phyloP scores from a whole-genome alignment of 2,329 filamentous ascomycete genomes.

The Neofusicoccum parvum region DNA sequence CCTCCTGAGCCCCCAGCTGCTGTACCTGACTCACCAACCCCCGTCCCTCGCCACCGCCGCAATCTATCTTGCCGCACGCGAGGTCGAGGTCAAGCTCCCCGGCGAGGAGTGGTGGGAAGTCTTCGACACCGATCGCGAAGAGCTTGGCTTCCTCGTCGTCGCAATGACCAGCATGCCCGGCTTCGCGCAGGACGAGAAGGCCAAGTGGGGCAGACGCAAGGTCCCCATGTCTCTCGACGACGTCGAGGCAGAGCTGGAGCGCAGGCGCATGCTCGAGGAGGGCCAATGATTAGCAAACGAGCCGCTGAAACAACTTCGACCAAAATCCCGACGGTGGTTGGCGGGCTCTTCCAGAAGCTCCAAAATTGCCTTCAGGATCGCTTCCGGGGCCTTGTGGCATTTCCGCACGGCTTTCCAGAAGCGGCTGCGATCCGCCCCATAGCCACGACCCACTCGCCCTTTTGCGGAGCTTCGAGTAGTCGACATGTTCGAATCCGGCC shows the following conservation, averaged over 20 bases:
- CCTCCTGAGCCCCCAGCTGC: constrained; percentile 80
- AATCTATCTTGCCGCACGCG: constrained; percentile 84
- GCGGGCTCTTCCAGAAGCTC: not conserved
- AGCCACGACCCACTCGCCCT: not conserved
- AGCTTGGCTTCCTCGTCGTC: constrained; percentile 89
- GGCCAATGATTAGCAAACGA: constrained; percentile 1
- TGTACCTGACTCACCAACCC: constrained; percentile 92
- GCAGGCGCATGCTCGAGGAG: constrained; percentile 41
- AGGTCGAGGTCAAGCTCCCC: constrained; percentile 75
- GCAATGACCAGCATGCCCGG: constrained; percentile 77
- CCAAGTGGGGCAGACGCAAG: constrained; percentile 52
- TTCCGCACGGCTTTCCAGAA: not conserved
- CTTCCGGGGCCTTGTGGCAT: too few species aligned
- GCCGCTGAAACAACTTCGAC: not conserved
- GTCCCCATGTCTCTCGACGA: constrained; percentile 62
- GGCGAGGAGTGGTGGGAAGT: constrained; percentile 96
- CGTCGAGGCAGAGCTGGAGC: constrained; percentile 63
- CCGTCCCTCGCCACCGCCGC: constrained; percentile 81
- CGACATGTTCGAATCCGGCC: not conserved
- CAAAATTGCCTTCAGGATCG: not conserved
- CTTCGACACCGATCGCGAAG: constrained; percentile 93
- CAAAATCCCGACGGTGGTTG: not conserved
- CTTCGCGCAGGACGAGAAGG: constrained; percentile 64
- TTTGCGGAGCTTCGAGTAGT: not conserved
- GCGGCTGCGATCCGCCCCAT: not conserved